Percentiles rank a stretch among this genome's conserved stretches.
phyloP scores from a whole-genome alignment of 345 rosid species.

The Salix udensis region DNA sequence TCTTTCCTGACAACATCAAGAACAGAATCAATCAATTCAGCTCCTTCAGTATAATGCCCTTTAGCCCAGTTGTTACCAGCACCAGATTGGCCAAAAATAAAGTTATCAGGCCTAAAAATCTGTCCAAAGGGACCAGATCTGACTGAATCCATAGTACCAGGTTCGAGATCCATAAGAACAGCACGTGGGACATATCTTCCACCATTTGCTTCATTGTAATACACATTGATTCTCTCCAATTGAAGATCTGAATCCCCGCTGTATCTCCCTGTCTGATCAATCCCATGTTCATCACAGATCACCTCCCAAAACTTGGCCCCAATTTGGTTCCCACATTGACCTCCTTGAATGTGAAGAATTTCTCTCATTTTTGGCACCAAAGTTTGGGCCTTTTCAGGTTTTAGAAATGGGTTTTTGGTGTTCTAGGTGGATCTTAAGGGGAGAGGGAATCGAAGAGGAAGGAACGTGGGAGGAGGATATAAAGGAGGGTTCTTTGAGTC shows the following conservation, averaged over 20 bases:
- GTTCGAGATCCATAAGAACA: constrained; percentile 30
- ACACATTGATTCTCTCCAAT: constrained; percentile 22
- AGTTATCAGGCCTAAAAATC: constrained; percentile 22
- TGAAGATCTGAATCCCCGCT: constrained; percentile 18
- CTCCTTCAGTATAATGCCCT: constrained; percentile 27
- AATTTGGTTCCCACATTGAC: constrained; percentile 28
- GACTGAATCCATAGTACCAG: constrained; percentile 25
- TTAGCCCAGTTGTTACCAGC: constrained; percentile 21
- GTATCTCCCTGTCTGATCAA: constrained; percentile 19
- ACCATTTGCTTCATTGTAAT: constrained; percentile 26
- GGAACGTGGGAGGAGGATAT: too few relatives aligned
- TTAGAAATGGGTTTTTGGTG: background rate
- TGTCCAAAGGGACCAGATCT: constrained; percentile 28
- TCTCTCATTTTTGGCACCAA: constrained; percentile 14
- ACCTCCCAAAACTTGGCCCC: constrained; percentile 29
- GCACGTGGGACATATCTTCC: constrained; percentile 26
- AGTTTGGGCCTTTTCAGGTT: background rate
- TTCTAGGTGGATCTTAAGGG: too few relatives aligned
- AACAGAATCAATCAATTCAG: constrained; percentile 24
- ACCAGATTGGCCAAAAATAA: constrained; percentile 19
- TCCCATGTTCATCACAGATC: constrained; percentile 26
- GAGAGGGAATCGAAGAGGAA: background rate
- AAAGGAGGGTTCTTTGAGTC: background rate
- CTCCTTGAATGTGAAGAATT: constrained; percentile 25
- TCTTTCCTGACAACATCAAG: constrained; percentile 26